Base-by-base conservation (phyloP, 129 eudicot genomes). In the Escallonia rubra region DNA sequence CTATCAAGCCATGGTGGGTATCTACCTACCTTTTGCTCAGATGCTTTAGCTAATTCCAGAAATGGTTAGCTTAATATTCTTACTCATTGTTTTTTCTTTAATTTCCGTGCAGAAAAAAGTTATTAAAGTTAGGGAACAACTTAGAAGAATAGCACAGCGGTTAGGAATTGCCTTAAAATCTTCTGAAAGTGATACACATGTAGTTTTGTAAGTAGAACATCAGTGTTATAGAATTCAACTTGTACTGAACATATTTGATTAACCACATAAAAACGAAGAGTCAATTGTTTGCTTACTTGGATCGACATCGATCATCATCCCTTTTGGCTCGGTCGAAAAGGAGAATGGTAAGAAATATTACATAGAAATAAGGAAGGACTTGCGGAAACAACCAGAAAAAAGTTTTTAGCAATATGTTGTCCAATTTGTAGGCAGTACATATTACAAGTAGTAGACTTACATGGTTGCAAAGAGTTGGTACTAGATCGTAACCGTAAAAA, bases 301-400 rank as follows among this genome's bases (percentile, higher is more conserved):
- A 79, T 73, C 86, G 91, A 75, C 98, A 93, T 74, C 96, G 72
- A 63, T 89, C 96, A 59, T 93, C 98, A 48, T 93, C 98, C 79
- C 98, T 93, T 79, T 84, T 86, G 61, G 98, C 96, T 53, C 98
- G 91, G 73, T 93, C 98, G 23, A 93, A 69, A n/a, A 93, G 90
- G 57, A 93, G 86, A 73, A 93, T 84, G 56, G 91, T 93, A 8
- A 93, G 96, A 71, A 89, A 93, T 66, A 82, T 77, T 5, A 93
- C 87, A 42, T 93, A 93, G 55, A 93, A 93, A 80, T 93, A 93
- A 0, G 98, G 98, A 61, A 93, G 91, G 71, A 84, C 86, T 96
- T 93, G 89, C 90, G 79, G 51, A 65, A 39, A 45, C 1, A 12
- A 51, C 9, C 48, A 43, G 54, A 8, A 40, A 66, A 23, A 1